Evolutionary conservation across 768 basidiomycete genomes (phyloP).

Genomic region (Lentinula boryana): DNA sequence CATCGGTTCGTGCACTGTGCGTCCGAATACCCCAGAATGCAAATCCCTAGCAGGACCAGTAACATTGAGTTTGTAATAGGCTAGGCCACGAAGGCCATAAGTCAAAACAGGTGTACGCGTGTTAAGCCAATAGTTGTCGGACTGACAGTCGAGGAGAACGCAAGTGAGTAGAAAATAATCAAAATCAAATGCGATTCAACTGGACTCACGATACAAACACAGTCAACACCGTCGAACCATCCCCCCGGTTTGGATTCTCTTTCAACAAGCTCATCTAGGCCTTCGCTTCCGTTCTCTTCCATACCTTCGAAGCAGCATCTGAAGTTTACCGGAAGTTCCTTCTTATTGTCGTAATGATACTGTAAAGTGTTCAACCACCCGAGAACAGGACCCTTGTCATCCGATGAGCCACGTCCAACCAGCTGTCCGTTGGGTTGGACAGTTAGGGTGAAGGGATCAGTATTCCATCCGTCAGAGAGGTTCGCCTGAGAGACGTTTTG

Average conservation of each 20-base stretch:
- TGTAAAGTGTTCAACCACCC: slow-evolving; percentile 91
- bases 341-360: slow-evolving; percentile 62
- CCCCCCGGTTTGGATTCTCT: slow-evolving; percentile 65
- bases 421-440: slow-evolving; percentile 51
- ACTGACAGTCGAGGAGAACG: slow-evolving; percentile 30
- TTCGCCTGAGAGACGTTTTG: not conserved
- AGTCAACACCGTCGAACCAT: slow-evolving; percentile 86
- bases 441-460: slow-evolving; percentile 58
- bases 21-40: slow-evolving; percentile 85
- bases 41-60: slow-evolving; percentile 83
- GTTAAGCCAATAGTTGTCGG: slow-evolving; percentile 94
- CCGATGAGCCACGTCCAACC: slow-evolving; percentile 82
- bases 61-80: slow-evolving; percentile 80
- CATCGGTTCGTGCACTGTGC: slow-evolving; percentile 88
- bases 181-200: not conserved
- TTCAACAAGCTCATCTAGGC: slow-evolving; percentile 81
- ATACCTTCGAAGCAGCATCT: slow-evolving; percentile 94
- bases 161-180: too few species aligned
- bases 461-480: slow-evolving; percentile 64
- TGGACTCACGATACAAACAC: slow-evolving; percentile 79
- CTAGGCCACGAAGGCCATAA: slow-evolving; percentile 83
- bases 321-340: slow-evolving; percentile 83
- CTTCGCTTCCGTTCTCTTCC: slow-evolving; percentile 93
- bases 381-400: slow-evolving; percentile 87
- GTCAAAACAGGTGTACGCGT: slow-evolving; percentile 75